Base-by-base conservation (phyloP, 2,329 filamentous ascomycete genomes). In the Penicillium verrucosum region DNA sequence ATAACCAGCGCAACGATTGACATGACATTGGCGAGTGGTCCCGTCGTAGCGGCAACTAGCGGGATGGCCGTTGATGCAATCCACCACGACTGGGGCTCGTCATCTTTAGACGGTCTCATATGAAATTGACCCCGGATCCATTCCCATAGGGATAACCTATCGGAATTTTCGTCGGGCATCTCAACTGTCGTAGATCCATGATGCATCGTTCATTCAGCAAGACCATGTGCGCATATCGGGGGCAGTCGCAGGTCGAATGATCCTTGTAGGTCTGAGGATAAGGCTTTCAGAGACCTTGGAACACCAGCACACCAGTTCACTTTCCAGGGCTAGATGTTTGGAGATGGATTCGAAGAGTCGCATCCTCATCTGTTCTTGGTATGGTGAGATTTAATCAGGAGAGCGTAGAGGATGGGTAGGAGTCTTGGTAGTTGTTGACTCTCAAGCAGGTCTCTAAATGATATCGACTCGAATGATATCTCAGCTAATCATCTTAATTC, bases 1-100 rank as follows among this genome's bases (percentile, higher is more conserved):
- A 85, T 86, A 1, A 90, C 89, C n/a, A 96, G 80, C 8, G 92
- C 90, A 59, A 89, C 91, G 57, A 96, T 91, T 56, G 89, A 93
- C 74, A 94, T 89, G 30, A 94, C 86, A 56, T 92, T 96, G 3
- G 92, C 92, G 10, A 96, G 83, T 0, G 92, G 92, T 0, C 90
- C 91, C 2, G 94, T 82, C 0, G 92, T 91, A 34, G 90, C 92
- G 2, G 92, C 90, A 11, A 94, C 82, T 69, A 97, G 85, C 32
- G 89, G 89, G 60, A 92, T 80, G 3, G 77, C 78, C 1, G 78
- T 82, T 2, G 78, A 79, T 1, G 78, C 78, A 60, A 81, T 70
- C 79, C 79, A 81, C 78, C 78, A 80, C 49, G 77, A 73, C 50
- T 75, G 71, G 8, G 70, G 73, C 42, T 77, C 73, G 46, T 76